Percentiles rank a stretch among this genome's conserved stretches.
phyloP scores from a whole-genome alignment of 1,284 basidiomycete species.

The Chalciporus sp. region DNA sequence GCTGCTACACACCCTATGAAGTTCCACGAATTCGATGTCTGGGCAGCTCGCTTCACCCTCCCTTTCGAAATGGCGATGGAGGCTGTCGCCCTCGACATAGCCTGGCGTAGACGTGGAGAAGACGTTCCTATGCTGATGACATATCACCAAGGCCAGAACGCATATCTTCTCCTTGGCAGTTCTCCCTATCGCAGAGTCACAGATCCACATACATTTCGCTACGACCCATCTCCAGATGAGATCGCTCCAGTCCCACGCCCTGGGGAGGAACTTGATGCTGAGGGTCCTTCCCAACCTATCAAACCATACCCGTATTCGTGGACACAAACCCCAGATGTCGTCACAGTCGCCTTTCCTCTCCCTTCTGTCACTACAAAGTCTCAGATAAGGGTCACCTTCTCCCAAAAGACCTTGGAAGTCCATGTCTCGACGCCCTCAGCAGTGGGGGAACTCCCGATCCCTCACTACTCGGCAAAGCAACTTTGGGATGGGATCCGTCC shows the following conservation, averaged over 20 bases:
- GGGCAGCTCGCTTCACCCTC: constrained; percentile 57
- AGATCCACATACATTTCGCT: constrained; percentile 36
- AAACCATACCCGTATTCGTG: constrained; percentile 84
- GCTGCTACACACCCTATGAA: constrained; percentile 19
- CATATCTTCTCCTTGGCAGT: constrained; percentile 61
- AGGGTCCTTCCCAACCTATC: constrained; percentile 27
- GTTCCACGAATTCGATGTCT: constrained; percentile 59
- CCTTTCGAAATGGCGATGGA: constrained; percentile 36
- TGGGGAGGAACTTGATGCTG: constrained; percentile 53
- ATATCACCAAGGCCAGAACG: constrained; percentile 47
- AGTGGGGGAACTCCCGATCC: constrained; percentile 44
- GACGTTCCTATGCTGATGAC: constrained; percentile 70
- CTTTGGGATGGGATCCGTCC: constrained; percentile 80
- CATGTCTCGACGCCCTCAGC: constrained; percentile 48
- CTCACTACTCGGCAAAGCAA: constrained; percentile 60
- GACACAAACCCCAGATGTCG: constrained; percentile 83
- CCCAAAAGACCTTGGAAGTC: constrained; percentile 65
- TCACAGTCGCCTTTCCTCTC: constrained; percentile 83
- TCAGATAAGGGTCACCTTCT: constrained; percentile 69
- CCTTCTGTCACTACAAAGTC: constrained; percentile 67
- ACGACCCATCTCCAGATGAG: constrained; percentile 65
- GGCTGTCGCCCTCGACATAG: constrained; percentile 44
- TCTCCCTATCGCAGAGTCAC: constrained; percentile 50
- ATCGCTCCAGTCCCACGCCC: constrained; percentile 65
- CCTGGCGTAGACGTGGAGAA: constrained; percentile 72